Evolutionary conservation across 352 stramenopile species (phyloP).

Genomic region (Globisporangium nunn): DNA sequence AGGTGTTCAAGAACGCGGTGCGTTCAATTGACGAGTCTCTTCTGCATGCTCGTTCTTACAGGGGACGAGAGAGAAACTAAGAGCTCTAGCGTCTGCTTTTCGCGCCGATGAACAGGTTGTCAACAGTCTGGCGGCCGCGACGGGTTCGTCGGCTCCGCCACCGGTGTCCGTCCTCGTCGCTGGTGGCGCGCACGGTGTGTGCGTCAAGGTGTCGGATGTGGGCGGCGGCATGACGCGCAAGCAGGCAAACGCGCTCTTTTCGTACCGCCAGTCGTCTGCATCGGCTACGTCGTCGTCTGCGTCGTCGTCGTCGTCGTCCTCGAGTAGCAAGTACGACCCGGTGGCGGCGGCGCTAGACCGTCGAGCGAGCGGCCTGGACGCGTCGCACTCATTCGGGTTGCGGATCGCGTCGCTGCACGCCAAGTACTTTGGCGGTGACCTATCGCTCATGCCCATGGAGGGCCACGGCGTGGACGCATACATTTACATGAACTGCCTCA

Average conservation of each 20-base stretch:
- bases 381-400: constrained; percentile 85
- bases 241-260: constrained; percentile 59
- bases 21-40: not conserved
- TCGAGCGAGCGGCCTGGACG: constrained; percentile 56
- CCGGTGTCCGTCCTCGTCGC: constrained; percentile 57
- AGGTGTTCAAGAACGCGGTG: constrained; percentile 79
- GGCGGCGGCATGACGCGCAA: constrained; percentile 69
- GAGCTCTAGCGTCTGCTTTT: not conserved
- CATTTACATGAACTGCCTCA: constrained; percentile 87
- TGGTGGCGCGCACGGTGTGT: constrained; percentile 60
- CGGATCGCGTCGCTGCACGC: constrained; percentile 91
- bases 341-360: constrained; percentile 64
- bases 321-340: constrained; percentile 46
- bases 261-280: constrained; percentile 41
- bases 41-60: not conserved
- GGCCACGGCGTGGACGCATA: constrained; percentile 95
- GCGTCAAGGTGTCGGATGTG: constrained; percentile 76
- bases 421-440: constrained; percentile 98
- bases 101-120: constrained; percentile 8
- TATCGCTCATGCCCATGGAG: constrained; percentile 99
- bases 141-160: constrained; percentile 22
- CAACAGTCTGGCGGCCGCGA: constrained; percentile 43
- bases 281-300: constrained; percentile 5
- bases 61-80: not conserved
- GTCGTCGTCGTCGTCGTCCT: constrained; percentile 4